These are phyloP conservation scores for Neoarthrinium moseri DNA, from an alignment of 2,329 filamentous ascomycete genomes.

Conservation along the genomic window DNA sequence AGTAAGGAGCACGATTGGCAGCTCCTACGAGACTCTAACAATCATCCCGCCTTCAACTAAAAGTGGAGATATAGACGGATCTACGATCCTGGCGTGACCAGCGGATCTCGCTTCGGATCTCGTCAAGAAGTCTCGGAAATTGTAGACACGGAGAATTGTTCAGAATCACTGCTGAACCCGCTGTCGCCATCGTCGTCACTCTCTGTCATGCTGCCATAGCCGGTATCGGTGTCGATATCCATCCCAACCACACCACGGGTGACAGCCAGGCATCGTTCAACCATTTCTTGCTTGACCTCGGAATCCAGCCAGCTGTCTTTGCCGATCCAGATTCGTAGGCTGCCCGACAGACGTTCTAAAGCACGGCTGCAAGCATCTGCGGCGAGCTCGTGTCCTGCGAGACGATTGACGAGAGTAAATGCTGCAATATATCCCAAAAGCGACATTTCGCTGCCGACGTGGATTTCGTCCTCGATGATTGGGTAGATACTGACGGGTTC, in stretches of 20 bases:
- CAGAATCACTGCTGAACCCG: conserved; percentile 7
- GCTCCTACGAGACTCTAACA: too few relatives aligned
- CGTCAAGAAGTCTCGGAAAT: background rate
- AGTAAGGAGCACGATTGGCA: too few relatives aligned
- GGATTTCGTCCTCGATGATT: conserved; percentile 41
- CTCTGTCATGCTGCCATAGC: conserved; percentile 59
- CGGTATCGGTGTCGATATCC: conserved; percentile 52
- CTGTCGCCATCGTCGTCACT: conserved; percentile 31
- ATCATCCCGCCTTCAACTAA: too few relatives aligned
- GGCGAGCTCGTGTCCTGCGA: conserved; percentile 46
- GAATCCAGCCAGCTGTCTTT: conserved; percentile 50
- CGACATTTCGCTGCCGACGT: conserved; percentile 42
- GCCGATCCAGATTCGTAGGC: conserved; percentile 59
- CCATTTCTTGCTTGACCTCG: conserved; percentile 50
- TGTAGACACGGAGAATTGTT: conserved; percentile 2
- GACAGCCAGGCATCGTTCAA: conserved; percentile 54
- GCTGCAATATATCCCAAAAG: conserved; percentile 60
- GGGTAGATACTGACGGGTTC: conserved; percentile 48
- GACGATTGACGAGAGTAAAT: conserved; percentile 55
- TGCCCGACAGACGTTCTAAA: conserved; percentile 57
- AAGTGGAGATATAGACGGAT: too few relatives aligned
- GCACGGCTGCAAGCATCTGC: conserved; percentile 45
- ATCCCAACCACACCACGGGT: conserved; percentile 59
- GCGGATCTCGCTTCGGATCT: too few relatives aligned
- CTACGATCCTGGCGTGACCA: too few relatives aligned